Percentiles rank a stretch among this genome's conserved stretches.
Evolutionary conservation across 768 basidiomycete species (phyloP).

Genomic region (Lyophyllum decastes): DNA sequence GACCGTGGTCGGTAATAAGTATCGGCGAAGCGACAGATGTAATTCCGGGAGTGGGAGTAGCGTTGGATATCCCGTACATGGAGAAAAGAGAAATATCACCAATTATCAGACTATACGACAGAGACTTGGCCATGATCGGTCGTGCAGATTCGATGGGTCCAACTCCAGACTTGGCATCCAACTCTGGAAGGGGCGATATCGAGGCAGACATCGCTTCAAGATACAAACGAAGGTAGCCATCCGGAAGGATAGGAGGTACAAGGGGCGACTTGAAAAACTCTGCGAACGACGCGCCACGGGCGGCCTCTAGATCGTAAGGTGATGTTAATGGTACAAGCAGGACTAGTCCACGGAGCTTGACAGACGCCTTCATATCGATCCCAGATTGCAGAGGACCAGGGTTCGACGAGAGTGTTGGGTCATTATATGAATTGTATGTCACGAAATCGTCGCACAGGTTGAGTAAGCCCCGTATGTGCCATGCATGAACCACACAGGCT

Average conservation of each 20-base stretch:
- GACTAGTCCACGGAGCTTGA: constrained; percentile 40
- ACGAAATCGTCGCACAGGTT: constrained; percentile 37
- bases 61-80: constrained; percentile 32
- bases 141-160: not conserved
- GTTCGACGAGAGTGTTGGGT: not conserved
- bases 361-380: not conserved
- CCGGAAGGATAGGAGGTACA: constrained; percentile 49
- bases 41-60: constrained; percentile 1
- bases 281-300: constrained; percentile 12
- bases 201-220: constrained; percentile 41
- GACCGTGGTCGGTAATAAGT: constrained; percentile 71
- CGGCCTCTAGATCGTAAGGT: constrained; percentile 13
- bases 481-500: constrained; percentile 56
- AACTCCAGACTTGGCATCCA: not conserved
- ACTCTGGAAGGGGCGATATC: constrained; percentile 22
- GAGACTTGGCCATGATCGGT: not conserved
- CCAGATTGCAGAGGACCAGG: not conserved
- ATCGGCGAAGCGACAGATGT: constrained; percentile 57
- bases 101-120: constrained; percentile 6
- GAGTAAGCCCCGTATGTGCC: constrained; percentile 55
- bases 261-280: constrained; percentile 62
- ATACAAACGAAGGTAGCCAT: constrained; percentile 56
- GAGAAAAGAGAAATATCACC: constrained; percentile 61
- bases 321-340: constrained; percentile 48
- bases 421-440: constrained; percentile 15